Percentiles rank a stretch among this genome's conserved stretches.
Evolutionary conservation across 2,329 filamentous ascomycete species (phyloP).

Genomic region (Sphaerulina populicola): DNA sequence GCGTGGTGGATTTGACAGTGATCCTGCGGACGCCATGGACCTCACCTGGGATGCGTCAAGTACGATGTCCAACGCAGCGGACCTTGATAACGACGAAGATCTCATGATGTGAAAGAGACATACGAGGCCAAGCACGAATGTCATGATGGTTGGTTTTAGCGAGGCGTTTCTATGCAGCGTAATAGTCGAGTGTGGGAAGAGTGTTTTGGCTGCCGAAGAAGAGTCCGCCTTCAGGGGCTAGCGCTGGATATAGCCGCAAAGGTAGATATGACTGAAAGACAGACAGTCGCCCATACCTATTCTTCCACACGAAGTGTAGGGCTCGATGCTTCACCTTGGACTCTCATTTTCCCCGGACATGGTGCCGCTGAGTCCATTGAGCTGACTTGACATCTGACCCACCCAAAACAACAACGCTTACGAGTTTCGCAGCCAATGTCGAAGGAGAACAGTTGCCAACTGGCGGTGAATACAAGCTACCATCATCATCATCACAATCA

Average conservation of each 20-base stretch:
- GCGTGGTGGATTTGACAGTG: slow-evolving; percentile 31
- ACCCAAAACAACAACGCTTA: too few species aligned
- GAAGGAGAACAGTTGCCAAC: too few species aligned
- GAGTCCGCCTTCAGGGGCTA: not conserved
- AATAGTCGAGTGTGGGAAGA: not conserved
- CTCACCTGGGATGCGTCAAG: slow-evolving; percentile 27
- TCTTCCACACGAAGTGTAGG: not conserved
- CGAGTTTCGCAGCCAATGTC: too few species aligned
- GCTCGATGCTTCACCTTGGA: too few species aligned
- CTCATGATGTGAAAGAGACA: slow-evolving; percentile 24
- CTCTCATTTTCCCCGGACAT: too few species aligned
- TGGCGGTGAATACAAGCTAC: too few species aligned
- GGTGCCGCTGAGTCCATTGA: too few species aligned
- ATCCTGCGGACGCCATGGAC: slow-evolving; percentile 34
- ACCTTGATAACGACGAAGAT: slow-evolving; percentile 27
- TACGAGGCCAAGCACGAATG: not conserved
- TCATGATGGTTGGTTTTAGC: slow-evolving; percentile 9
- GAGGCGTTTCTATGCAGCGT: slow-evolving; percentile 1
- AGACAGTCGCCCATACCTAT: slow-evolving; percentile 3
- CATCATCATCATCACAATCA: too few species aligned
- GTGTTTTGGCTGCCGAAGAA: not conserved
- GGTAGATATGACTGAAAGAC: slow-evolving; percentile 7
- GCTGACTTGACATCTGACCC: too few species aligned
- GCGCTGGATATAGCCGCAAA: not conserved
- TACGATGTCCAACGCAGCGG: slow-evolving; percentile 13